These are phyloP conservation scores for Discostella pseudostelligera DNA, from an alignment of 108 stramenopile species.

Conservation along the genomic window DNA sequence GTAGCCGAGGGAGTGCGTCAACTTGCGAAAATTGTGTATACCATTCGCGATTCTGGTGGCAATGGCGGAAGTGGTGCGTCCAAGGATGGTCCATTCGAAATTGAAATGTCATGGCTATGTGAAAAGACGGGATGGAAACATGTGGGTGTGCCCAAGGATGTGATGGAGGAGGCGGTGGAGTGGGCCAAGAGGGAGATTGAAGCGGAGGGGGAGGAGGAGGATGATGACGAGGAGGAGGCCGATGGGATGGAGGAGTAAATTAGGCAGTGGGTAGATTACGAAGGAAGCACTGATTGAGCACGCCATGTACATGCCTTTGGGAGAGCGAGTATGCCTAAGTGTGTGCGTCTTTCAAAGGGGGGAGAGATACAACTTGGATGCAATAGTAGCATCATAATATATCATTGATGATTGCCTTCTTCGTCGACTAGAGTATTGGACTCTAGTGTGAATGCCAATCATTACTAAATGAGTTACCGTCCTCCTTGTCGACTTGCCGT, in stretches of 20 bases:
- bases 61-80: background rate
- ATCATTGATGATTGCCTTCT: no score
- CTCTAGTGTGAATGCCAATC: no score
- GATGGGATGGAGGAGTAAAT: background rate
- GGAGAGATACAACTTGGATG: no score
- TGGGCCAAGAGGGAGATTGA: constrained; percentile 92
- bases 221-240: constrained; percentile 73
- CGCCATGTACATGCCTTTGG: no score
- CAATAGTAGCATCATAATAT: no score
- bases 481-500: no score
- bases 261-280: no score
- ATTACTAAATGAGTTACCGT: no score
- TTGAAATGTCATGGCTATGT: constrained; percentile 96
- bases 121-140: constrained; percentile 88
- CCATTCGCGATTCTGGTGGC: constrained; percentile 77
- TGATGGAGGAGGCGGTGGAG: constrained; percentile 65
- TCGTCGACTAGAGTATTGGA: no score
- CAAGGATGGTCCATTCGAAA: constrained; percentile 98
- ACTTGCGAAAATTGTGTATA: constrained; percentile 90
- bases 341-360: no score
- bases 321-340: no score
- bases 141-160: constrained; percentile 83
- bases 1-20: constrained; percentile 91
- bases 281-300: no score
- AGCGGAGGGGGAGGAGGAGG: constrained; percentile 82